Percentiles rank a stretch among this genome's conserved stretches.
Conservation (phyloP, 31 red algal genomes). For the Odonthalia washingtoniensis region DNA sequence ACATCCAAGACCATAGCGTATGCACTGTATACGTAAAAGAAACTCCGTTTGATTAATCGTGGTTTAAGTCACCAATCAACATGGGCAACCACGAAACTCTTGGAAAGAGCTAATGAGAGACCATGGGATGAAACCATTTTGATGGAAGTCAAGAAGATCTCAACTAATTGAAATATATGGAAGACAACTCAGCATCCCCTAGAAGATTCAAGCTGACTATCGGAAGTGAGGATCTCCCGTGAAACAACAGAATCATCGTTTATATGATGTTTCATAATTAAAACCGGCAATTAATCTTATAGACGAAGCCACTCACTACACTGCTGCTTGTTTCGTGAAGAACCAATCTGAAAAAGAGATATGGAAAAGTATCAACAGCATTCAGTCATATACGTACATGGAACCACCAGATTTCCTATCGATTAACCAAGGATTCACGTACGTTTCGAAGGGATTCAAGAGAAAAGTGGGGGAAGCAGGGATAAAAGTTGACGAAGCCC, state of each 20-base stretch:
- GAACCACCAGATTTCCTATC: too few relatives aligned
- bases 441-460: neutral
- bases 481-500: conserved; percentile 24
- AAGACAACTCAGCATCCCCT: neutral
- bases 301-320: neutral
- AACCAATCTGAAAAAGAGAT: neutral
- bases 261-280: neutral
- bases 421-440: neutral
- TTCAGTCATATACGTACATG: neutral
- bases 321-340: neutral
- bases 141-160: neutral
- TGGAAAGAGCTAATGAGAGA: neutral
- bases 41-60: neutral
- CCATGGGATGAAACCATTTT: neutral
- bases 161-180: neutral
- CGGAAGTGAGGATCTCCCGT: neutral
- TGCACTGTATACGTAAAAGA: neutral
- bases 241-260: neutral
- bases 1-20: neutral
- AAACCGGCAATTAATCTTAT: neutral
- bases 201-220: neutral
- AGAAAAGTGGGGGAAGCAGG: neutral
- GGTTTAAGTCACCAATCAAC: neutral
- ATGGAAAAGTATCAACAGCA: neutral
- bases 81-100: neutral